Evolutionary conservation across 768 basidiomycete genomes (phyloP), one percentile per base, ranked within the genome.

Genomic region (Rickenella mellea): DNA sequence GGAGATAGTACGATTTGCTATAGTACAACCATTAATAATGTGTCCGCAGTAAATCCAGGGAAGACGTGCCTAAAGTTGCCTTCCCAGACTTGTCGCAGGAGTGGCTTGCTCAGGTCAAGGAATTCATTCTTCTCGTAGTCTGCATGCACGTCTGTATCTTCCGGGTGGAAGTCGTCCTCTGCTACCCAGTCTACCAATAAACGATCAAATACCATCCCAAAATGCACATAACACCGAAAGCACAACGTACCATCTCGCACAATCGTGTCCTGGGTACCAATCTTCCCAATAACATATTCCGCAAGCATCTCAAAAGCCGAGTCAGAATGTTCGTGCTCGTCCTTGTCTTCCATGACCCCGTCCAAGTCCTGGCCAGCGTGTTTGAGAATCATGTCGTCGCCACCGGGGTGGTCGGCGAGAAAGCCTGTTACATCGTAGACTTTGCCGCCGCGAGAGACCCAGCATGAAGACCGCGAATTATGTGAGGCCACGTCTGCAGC

Each of bases 81-180:
- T 48, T 78, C 65, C 87, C 85, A 92, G 47, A 99, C 76, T 62
- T 99, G 96, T 44, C 59, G 53, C 43, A 61, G 45, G 10, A 36
- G 15, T 8, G 96, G 92, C 57, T 81, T 78, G 46, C 78, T 71
- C 17, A 99, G 74, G 60, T 99, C 93, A 46, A 99, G 66, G 62
- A 99, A 99, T 54, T 87, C 72, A 58, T 85, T 90, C 65, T 84
- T 86, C 59, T 80, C 80, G 56, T 73, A 97, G 64, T 98, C 96
- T 49, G 74, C 75, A 0, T 63, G 69, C 27, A 75, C 66, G 51
- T 97, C 80, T 2, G 96, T 97, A 53, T 89, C 76, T 48, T 96
- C 87, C 10, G 94, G 93, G 48, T 85, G 76, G 55, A 94, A 96
- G 55, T 94, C 82, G 48, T 92, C 92, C 19, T 77, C 68, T 1